These are phyloP conservation scores for Mucor lusitanicus DNA, from an alignment of 371 early-diverging fungal genomes.

Conservation along the genomic window DNA sequence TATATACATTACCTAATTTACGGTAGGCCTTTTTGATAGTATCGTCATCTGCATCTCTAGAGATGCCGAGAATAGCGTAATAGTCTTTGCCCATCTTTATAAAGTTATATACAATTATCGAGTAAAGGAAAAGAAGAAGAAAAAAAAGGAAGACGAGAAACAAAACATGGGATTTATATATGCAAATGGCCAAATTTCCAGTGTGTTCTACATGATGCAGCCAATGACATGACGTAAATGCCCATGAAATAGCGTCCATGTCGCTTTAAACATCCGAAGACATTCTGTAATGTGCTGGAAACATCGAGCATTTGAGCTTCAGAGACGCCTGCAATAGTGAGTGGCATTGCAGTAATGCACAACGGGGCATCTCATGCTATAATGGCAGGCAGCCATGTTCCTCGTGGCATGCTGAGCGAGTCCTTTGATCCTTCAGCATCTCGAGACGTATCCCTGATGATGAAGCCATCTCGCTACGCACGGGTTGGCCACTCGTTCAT, in stretches of 20 bases:
- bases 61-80: conserved; percentile 79
- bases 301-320: not conserved
- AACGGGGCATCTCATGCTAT: too few species aligned
- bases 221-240: conserved; percentile 13
- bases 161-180: conserved; percentile 5
- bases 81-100: conserved; percentile 86
- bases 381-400: too few species aligned
- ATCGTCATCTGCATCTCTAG: conserved; percentile 82
- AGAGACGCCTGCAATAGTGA: too few species aligned
- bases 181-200: conserved; percentile 14
- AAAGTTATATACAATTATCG: not conserved
- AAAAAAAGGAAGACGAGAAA: conserved; percentile 1
- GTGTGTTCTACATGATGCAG: conserved; percentile 12
- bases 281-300: not conserved
- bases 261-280: not conserved
- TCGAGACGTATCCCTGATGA: too few species aligned
- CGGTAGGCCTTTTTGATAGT: conserved; percentile 93
- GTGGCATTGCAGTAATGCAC: too few species aligned
- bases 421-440: too few species aligned
- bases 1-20: conserved; percentile 69
- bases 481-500: too few species aligned
- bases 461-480: too few species aligned
- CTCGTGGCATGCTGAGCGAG: too few species aligned
- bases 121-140: conserved; percentile 7
- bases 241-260: not conserved